Evolutionary conservation across 2,329 filamentous ascomycete species (phyloP), one percentile per base, ranked within the genome.

Genomic region (Trichoderma lentiforme): DNA sequence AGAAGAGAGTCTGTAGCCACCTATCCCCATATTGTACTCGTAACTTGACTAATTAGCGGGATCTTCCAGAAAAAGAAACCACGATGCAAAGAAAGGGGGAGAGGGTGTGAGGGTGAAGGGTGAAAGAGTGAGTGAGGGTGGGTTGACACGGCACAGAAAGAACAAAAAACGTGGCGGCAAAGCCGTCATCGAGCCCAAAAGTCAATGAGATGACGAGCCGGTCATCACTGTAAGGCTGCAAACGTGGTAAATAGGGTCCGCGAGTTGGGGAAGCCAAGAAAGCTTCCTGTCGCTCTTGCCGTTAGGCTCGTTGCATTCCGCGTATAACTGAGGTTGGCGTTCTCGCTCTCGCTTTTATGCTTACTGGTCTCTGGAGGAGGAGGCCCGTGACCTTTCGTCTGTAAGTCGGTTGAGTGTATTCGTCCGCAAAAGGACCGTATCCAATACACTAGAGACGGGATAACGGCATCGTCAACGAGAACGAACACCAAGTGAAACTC

Each of bases 341-440:
- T 43, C 39, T 43, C 39, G 39, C 39, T 43, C 39, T 43, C 39
- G 39, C 39, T 43, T 43, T 43, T n/a, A 43, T 43, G 39, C 39
- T 43, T 18, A 43, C 39, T 43, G 39, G 39, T 43, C 39, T 43
- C 15, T 18, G 39, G 7, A 43, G 21, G 21, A 15, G 11, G 14
- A n/a, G 30, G 26, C 14, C 34, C 24, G 51, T 43, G 51, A 60
- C 57, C 57, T 14, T 34, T 18, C 18, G 28, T 34, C 6, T 60
- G 15, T 21, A 32, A 32, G 11, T 43, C 39, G 15, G 39, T 43
- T 43, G 51, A 15, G 39, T 6, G 6, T 15, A n/a, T 24, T 61
- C 36, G 53, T 60, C 66, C 56, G 66, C 66, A 69, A 61, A 69
- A 61, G 66, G 56, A n/a, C 56, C 66, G 56, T 60, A 69, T 61